Percentiles rank a stretch among this genome's conserved stretches.
Evolutionary conservation across 192 early-diverging fungal species (phyloP).

Genomic region (Backusella australiensis): DNA sequence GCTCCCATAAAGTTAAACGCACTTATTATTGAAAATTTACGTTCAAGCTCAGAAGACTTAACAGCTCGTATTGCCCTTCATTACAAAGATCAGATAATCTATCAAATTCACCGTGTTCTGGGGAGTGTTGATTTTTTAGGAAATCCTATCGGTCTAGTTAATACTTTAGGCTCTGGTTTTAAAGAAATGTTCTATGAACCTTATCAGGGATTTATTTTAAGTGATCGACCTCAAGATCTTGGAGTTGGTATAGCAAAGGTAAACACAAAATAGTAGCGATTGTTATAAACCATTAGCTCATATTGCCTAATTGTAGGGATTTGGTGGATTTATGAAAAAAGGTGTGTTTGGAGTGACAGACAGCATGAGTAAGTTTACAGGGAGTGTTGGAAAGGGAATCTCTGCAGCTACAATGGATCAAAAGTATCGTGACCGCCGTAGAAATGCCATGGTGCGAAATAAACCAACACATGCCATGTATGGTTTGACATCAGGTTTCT

Average conservation of each 20-base stretch:
- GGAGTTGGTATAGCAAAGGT: constrained; percentile 77
- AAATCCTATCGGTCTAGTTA: constrained; percentile 83
- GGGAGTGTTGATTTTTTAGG: constrained; percentile 87
- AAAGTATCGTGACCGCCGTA: constrained; percentile 72
- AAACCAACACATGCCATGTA: constrained; percentile 76
- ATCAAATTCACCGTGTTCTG: constrained; percentile 66
- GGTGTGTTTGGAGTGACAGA: constrained; percentile 87
- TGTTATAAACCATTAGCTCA: background rate
- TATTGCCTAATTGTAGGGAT: constrained; percentile 34
- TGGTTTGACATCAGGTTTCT: constrained; percentile 79
- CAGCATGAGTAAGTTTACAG: constrained; percentile 83
- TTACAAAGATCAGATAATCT: constrained; percentile 76
- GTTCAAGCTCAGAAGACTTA: constrained; percentile 61
- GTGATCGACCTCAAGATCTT: constrained; percentile 80
- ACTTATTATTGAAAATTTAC: constrained; percentile 73
- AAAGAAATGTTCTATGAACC: constrained; percentile 91
- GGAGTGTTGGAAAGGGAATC: constrained; percentile 83
- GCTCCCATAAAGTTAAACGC: constrained; percentile 79
- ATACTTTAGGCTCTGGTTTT: constrained; percentile 81
- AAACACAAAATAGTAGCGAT: background rate
- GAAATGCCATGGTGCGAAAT: constrained; percentile 67
- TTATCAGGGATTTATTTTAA: constrained; percentile 84
- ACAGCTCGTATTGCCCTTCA: constrained; percentile 68
- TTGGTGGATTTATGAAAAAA: constrained; percentile 69
- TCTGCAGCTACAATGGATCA: constrained; percentile 83